phyloP scores from a whole-genome alignment of 148 eudicot species.

The Heliamphora exappendiculata region DNA sequence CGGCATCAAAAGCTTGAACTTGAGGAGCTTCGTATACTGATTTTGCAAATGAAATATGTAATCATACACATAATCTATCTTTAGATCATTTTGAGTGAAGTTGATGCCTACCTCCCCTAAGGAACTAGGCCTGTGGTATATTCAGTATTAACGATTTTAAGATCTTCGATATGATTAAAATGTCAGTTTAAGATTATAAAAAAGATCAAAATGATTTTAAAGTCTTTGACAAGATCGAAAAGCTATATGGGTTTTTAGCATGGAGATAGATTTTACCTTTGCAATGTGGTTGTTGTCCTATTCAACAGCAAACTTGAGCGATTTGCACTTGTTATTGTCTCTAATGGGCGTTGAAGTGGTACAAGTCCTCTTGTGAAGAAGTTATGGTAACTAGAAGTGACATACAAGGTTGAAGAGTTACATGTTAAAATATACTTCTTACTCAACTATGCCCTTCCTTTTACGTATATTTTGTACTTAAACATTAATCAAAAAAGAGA shows the following conservation, averaged over 20 bases:
- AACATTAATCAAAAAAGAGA: neutral
- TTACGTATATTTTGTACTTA: slow-evolving; percentile 55
- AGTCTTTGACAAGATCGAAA: too few species aligned
- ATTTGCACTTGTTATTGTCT: slow-evolving; percentile 33
- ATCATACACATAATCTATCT: too few species aligned
- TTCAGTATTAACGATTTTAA: too few species aligned
- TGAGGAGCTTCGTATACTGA: slow-evolving; percentile 38
- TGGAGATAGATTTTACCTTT: too few species aligned
- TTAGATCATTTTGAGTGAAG: too few species aligned
- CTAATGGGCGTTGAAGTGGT: slow-evolving; percentile 50
- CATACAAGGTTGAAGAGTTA: slow-evolving; percentile 46
- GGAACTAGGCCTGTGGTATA: too few species aligned
- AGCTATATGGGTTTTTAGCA: too few species aligned
- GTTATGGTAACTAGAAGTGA: slow-evolving; percentile 36
- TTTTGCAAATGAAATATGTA: too few species aligned
- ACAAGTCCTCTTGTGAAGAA: slow-evolving; percentile 41
- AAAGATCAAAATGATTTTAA: too few species aligned
- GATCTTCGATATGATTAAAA: too few species aligned
- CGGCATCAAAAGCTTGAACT: slow-evolving; percentile 41
- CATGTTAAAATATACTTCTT: slow-evolving; percentile 57
- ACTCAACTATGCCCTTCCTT: slow-evolving; percentile 75
- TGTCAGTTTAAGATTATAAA: too few species aligned
- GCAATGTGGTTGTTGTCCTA: slow-evolving; percentile 55
- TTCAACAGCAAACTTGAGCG: slow-evolving; percentile 56
- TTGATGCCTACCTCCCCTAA: too few species aligned